Conservation (phyloP, 495 filamentous ascomycete genomes). For the Melanomma pulvis-pyrius region DNA sequence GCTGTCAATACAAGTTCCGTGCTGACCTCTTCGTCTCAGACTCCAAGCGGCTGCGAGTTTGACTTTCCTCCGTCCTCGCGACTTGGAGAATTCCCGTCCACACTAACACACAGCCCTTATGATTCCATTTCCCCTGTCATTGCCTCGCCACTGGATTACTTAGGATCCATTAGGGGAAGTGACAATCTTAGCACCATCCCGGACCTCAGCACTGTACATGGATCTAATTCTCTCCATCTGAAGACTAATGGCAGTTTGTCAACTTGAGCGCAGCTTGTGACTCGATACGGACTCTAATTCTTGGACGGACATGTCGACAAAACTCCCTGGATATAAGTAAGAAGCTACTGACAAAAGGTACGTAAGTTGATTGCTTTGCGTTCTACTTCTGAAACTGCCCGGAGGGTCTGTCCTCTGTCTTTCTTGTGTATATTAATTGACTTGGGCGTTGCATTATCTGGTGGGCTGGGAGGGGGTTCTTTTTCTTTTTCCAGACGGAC, state of each 20-base stretch:
- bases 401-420: neutral
- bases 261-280: neutral
- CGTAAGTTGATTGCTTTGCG: neutral
- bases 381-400: neutral
- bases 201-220: neutral
- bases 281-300: neutral
- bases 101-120: neutral
- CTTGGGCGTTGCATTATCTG: neutral
- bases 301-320: neutral
- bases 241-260: neutral
- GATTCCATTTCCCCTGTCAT: neutral
- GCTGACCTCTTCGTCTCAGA: conserved; percentile 9
- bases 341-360: neutral
- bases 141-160: neutral
- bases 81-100: neutral
- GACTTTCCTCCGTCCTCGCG: neutral
- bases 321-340: neutral
- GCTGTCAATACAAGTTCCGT: neutral
- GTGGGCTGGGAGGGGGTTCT: neutral
- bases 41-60: conserved; percentile 12
- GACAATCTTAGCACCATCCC: neutral
- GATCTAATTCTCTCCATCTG: neutral
- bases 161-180: neutral
- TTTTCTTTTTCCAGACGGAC: neutral
- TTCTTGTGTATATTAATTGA: neutral